A percentile compares a stretch with the other conserved stretches of the same genome.
phyloP scores from a whole-genome alignment of 2,329 filamentous ascomycete species.

The Neocucurbitaria cava region DNA sequence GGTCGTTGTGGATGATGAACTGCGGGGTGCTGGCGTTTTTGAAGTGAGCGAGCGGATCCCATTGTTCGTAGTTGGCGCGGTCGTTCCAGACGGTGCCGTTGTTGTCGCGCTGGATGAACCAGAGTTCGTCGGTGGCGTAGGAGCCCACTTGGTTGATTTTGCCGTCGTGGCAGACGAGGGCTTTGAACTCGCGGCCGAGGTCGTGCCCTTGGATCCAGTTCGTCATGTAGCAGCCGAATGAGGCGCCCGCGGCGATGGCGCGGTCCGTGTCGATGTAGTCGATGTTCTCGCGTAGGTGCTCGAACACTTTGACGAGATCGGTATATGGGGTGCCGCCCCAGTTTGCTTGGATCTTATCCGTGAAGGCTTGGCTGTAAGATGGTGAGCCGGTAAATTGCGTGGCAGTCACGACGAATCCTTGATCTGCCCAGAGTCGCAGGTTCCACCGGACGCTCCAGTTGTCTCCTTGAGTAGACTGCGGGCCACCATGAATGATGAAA shows the following conservation, averaged over 20 bases:
- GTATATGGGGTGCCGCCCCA: constrained; percentile 87
- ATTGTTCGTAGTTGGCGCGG: constrained; percentile 60
- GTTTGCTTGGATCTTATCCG: constrained; percentile 76
- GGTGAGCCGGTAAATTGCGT: constrained; percentile 86
- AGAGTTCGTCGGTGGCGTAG: constrained; percentile 60
- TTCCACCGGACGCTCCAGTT: constrained; percentile 86
- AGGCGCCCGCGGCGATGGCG: constrained; percentile 76
- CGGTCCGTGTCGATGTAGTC: constrained; percentile 71
- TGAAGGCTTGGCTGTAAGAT: constrained; percentile 79
- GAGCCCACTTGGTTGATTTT: constrained; percentile 68
- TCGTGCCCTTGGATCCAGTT: constrained; percentile 91
- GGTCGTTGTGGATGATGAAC: constrained; percentile 84
- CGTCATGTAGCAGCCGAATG: constrained; percentile 54
- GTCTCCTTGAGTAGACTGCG: constrained; percentile 76
- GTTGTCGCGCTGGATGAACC: constrained; percentile 58
- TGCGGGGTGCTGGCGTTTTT: constrained; percentile 84
- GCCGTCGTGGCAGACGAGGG: constrained; percentile 86
- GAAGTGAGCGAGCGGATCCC: constrained; percentile 64
- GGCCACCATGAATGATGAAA: constrained; percentile 83
- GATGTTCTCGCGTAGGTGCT: constrained; percentile 72
- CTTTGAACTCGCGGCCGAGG: constrained; percentile 84
- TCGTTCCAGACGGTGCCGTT: constrained; percentile 49
- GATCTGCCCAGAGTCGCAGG: constrained; percentile 81
- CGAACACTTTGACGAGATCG: constrained; percentile 80
- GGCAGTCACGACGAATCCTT: constrained; percentile 81